Evolutionary conservation across 2,329 filamentous ascomycete species (phyloP), one percentile per base, ranked within the genome.

Genomic region (Xylariomycetidae sp.): DNA sequence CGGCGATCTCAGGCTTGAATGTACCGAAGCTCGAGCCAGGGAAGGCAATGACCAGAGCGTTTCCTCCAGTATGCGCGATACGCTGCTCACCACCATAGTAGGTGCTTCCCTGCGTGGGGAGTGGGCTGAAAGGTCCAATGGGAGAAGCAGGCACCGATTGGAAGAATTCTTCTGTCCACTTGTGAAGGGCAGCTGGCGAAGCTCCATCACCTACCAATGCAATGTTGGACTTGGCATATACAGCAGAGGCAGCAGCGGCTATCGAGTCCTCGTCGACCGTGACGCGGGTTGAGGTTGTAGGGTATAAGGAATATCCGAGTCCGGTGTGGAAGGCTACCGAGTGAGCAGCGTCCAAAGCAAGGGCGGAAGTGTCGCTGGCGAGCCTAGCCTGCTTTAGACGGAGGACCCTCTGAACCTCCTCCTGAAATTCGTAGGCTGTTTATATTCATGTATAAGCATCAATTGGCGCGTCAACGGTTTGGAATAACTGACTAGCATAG

Each of bases 31-130:
- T 85, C 44, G 88, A 88, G 40, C 90, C 89, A 37, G 88, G 85
- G 83, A 98, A 97, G 44, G 80, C 92, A 57, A 98, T 79, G 49
- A 95, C 85, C 51, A 95, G 62, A 27, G 88, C 76, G 68, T 94
- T 96, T 49, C 86, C 84, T 46, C 72, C 70, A 40, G 71, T 72
- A 63, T 88, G 85, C 45, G 85, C 73, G 49, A 85, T 85, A 51
- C 92, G 87, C 71, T 94, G 87, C 74, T 98, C 88, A 58, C 92
- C 94, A 62, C 92, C 92, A 57, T 80, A 85, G 80, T 97, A 98
- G 67, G 89, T 92, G 59, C 80, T 77, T 45, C 84, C 71, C 48
- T 77, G 64, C 42, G 70, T 67, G 58, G 78, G 74, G 44, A 84
- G 66, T 25, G 66, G 52, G 48, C 73, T 63, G n/a, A n/a, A n/a